These are phyloP conservation scores for Kokia cookei DNA, from an alignment of 441 rosid species.

Conservation along the genomic window DNA sequence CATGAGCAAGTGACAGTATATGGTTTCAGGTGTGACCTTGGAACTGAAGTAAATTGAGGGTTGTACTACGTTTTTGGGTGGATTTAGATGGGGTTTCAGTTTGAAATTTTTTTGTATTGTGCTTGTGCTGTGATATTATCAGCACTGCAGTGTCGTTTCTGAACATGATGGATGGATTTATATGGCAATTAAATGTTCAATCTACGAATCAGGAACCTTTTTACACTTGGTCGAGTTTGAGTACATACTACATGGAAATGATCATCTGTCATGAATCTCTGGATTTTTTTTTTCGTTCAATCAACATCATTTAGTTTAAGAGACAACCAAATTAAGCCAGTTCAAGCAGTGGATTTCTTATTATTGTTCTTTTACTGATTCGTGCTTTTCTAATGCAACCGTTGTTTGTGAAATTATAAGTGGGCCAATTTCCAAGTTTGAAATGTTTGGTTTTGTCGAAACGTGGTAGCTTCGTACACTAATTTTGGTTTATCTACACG, in stretches of 20 bases:
- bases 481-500: background rate
- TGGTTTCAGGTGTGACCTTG: background rate
- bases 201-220: background rate
- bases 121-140: background rate
- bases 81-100: background rate
- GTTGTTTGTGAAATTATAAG: background rate
- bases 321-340: no score
- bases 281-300: no score
- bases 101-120: background rate
- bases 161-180: background rate
- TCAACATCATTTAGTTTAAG: no score
- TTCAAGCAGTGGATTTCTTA: no score
- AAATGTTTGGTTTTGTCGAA: background rate
- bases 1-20: background rate
- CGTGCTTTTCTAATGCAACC: no score
- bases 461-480: background rate
- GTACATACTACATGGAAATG: background rate
- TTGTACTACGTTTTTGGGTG: background rate
- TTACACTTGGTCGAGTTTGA: background rate
- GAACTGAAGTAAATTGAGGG: background rate
- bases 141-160: background rate
- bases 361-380: no score
- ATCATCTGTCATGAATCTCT: background rate
- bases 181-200: background rate
- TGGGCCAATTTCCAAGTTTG: background rate